These are phyloP conservation scores for Colletotrichum gigasporum DNA, from an alignment of 2,329 filamentous ascomycete genomes.

Conservation along the genomic window DNA sequence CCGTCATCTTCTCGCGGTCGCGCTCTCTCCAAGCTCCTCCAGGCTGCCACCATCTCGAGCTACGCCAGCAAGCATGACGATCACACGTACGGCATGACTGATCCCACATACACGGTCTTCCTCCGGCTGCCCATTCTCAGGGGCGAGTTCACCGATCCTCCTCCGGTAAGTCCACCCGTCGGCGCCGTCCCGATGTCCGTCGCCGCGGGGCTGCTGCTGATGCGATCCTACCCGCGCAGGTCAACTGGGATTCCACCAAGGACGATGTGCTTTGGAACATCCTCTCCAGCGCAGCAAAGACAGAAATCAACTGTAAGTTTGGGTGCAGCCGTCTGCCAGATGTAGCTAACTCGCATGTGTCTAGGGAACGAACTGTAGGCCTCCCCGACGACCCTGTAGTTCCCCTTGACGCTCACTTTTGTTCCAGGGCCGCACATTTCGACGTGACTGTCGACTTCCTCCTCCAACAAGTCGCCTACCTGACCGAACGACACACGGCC, in stretches of 20 bases:
- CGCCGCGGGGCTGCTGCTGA: constrained; percentile 33
- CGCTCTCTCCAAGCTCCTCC: constrained; percentile 8
- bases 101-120: constrained; percentile 77
- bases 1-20: constrained; percentile 5
- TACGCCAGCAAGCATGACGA: constrained; percentile 26
- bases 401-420: constrained; percentile 27
- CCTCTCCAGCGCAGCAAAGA: constrained; percentile 82
- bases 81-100: constrained; percentile 49
- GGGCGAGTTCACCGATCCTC: constrained; percentile 89
- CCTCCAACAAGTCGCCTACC: constrained; percentile 90
- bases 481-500: constrained; percentile 89
- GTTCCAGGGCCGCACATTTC: constrained; percentile 74
- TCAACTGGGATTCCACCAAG: constrained; percentile 88
- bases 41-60: constrained; percentile 20
- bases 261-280: constrained; percentile 92
- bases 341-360: neutral
- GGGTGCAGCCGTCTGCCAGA: neutral
- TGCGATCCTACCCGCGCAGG: constrained; percentile 55
- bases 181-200: constrained; percentile 17
- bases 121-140: constrained; percentile 90
- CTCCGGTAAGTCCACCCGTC: constrained; percentile 67
- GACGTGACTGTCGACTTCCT: constrained; percentile 89
- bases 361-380: constrained; percentile 81
- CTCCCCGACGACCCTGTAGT: neutral
- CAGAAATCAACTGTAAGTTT: constrained; percentile 83